Conservation (phyloP, 2,329 filamentous ascomycete species). For the Pseudogymnoascus sp. region DNA sequence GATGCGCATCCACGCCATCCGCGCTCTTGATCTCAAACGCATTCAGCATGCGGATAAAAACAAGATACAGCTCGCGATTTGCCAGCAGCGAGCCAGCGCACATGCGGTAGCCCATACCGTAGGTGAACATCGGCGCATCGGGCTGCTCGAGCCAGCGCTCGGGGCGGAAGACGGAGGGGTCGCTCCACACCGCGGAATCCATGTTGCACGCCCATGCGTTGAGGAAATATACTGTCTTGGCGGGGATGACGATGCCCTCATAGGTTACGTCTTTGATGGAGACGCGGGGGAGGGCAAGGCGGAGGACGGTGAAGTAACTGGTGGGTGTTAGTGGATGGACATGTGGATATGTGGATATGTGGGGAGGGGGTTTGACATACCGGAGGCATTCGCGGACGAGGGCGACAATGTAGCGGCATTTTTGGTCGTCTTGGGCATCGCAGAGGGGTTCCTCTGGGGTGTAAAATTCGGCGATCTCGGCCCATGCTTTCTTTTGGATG, state of each 20-base stretch:
- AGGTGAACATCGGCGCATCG: constrained; percentile 52
- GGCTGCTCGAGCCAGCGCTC: constrained; percentile 56
- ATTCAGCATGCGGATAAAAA: constrained; percentile 53
- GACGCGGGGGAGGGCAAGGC: constrained; percentile 52
- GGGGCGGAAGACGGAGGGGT: constrained; percentile 49
- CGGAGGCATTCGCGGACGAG: constrained; percentile 53
- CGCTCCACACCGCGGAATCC: constrained; percentile 49
- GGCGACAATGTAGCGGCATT: constrained; percentile 54
- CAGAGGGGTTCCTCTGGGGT: constrained; percentile 45
- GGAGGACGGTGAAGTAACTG: constrained; percentile 53
- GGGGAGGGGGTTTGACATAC: constrained; percentile 20
- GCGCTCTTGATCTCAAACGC: constrained; percentile 49
- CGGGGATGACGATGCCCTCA: constrained; percentile 48
- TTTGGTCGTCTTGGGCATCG: constrained; percentile 52
- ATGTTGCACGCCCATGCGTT: constrained; percentile 64
- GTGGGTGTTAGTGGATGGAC: constrained; percentile 10
- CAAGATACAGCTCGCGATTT: constrained; percentile 56
- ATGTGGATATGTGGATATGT: not conserved
- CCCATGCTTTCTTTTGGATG: constrained; percentile 50
- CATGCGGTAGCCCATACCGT: constrained; percentile 59
- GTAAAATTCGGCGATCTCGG: constrained; percentile 48
- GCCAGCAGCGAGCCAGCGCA: constrained; percentile 55
- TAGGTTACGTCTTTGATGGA: constrained; percentile 53
- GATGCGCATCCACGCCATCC: constrained; percentile 48
- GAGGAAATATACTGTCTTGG: constrained; percentile 54